Conservation (phyloP, 768 basidiomycete species). For the Cubamyces sp. region DNA sequence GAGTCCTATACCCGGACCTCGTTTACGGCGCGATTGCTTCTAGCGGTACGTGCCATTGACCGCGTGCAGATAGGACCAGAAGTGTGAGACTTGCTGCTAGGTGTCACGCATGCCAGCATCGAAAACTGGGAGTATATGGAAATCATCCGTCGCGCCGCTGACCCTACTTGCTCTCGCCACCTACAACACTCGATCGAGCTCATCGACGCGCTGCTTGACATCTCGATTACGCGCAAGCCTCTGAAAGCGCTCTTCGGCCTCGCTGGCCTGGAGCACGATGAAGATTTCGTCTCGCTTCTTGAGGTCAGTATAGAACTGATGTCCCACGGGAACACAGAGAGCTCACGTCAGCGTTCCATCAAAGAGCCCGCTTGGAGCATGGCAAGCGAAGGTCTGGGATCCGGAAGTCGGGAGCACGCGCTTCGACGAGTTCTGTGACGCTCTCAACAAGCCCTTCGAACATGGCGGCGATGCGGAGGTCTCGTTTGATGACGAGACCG, state of each 20-base stretch:
- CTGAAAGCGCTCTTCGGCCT: constrained; percentile 84
- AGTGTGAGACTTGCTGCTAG: constrained; percentile 39
- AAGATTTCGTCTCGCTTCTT: constrained; percentile 76
- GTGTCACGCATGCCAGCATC: constrained; percentile 82
- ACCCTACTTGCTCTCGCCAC: constrained; percentile 61
- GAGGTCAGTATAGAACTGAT: constrained; percentile 43
- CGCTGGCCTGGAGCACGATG: constrained; percentile 64
- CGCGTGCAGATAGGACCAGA: not conserved
- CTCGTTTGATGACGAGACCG: constrained; percentile 52
- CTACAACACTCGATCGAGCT: constrained; percentile 58
- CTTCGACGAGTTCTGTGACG: constrained; percentile 73
- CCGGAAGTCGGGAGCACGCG: constrained; percentile 60
- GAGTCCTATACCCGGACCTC: constrained; percentile 83
- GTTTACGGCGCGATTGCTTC: constrained; percentile 90
- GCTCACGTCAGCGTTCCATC: not conserved
- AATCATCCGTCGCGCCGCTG: constrained; percentile 71
- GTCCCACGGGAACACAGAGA: not conserved
- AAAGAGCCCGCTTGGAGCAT: constrained; percentile 64
- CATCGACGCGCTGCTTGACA: constrained; percentile 63
- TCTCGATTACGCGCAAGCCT: constrained; percentile 46
- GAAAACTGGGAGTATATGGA: constrained; percentile 90
- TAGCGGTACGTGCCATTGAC: constrained; percentile 55
- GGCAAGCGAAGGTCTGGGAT: constrained; percentile 92
- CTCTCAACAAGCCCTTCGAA: constrained; percentile 44
- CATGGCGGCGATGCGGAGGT: constrained; percentile 28